These are phyloP conservation scores for Thymus mandschuricus DNA, from an alignment of 257 asterid species.

Conservation along the genomic window DNA sequence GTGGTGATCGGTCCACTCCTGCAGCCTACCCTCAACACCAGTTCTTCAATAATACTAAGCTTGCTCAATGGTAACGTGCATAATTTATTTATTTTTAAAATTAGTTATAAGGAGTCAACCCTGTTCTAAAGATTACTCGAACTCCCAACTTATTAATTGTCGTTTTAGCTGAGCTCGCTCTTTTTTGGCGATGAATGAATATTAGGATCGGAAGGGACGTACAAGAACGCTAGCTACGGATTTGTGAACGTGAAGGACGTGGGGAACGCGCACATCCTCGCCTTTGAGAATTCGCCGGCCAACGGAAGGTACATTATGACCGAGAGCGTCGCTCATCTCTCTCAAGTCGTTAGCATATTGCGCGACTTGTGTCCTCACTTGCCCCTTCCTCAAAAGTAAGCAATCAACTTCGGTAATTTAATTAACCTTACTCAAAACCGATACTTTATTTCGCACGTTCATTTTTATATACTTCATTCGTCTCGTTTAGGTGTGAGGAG, in stretches of 20 bases:
- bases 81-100: too few relatives aligned
- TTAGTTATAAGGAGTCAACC: too few relatives aligned
- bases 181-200: too few relatives aligned
- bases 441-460: too few relatives aligned
- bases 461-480: too few relatives aligned
- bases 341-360: conserved; percentile 48
- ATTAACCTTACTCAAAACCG: too few relatives aligned
- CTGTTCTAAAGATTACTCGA: too few relatives aligned
- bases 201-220: conserved; percentile 35
- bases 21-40: neutral
- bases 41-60: neutral
- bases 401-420: too few relatives aligned
- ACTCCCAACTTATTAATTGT: too few relatives aligned
- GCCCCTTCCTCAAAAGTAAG: conserved; percentile 58
- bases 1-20: neutral
- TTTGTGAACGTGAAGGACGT: conserved; percentile 70
- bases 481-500: conserved; percentile 49
- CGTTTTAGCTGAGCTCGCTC: too few relatives aligned
- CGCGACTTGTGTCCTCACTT: conserved; percentile 51
- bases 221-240: conserved; percentile 41
- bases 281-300: conserved; percentile 61
- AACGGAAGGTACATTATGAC: conserved; percentile 60
- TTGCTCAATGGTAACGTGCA: too few relatives aligned
- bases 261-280: conserved; percentile 63
- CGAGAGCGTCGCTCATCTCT: conserved; percentile 57